Conservation (phyloP, 495 filamentous ascomycete genomes). For the Tuber calosporum region DNA sequence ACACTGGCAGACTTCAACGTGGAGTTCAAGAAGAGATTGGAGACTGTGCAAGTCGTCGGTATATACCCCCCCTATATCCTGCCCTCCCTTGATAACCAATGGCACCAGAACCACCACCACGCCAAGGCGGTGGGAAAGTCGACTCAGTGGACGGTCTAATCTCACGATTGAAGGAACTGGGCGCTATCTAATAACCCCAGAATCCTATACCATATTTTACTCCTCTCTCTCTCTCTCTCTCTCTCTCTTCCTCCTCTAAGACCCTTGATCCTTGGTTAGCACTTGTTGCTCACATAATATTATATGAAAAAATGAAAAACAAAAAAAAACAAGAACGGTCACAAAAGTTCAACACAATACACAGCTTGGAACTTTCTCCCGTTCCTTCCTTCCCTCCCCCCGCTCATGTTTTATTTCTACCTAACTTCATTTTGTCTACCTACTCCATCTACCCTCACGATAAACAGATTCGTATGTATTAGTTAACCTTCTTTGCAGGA, state of each 20-base stretch:
- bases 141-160: constrained; percentile 93
- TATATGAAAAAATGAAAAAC: not conserved
- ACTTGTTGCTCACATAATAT: not conserved
- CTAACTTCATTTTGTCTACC: not conserved
- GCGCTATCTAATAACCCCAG: constrained; percentile 49
- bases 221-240: not conserved
- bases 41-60: constrained; percentile 80
- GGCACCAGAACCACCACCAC: constrained; percentile 62
- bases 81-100: constrained; percentile 42
- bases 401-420: not conserved
- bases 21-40: constrained; percentile 65
- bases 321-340: not conserved
- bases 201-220: constrained; percentile 5
- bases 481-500: not conserved
- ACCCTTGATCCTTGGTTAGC: not conserved
- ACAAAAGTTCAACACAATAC: not conserved
- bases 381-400: not conserved
- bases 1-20: constrained; percentile 71
- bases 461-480: not conserved
- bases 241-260: too few relatives aligned
- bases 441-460: not conserved
- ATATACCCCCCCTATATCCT: constrained; percentile 41
- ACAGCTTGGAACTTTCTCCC: not conserved
- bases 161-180: constrained; percentile 86
- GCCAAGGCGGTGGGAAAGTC: constrained; percentile 92